A percentile compares a stretch with the other conserved stretches of the same genome.
Conservation (phyloP, 2,329 filamentous ascomycete species). For the Diaporthe humulicola region DNA sequence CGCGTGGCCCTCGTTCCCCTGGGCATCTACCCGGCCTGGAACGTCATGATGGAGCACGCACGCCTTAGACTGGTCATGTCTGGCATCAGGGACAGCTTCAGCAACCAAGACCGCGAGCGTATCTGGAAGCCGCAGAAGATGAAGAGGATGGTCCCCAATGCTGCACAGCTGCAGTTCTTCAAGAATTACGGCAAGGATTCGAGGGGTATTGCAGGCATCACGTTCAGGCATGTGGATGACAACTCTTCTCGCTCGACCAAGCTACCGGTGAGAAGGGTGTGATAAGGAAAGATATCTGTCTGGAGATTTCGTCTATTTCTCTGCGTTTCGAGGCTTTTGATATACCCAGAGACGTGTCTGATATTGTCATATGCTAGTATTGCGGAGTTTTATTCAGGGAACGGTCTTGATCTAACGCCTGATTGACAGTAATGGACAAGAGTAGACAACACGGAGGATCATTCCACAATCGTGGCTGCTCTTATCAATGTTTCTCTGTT, state of each 20-base stretch:
- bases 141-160: background rate
- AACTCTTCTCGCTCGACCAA: background rate
- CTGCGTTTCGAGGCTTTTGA: background rate
- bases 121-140: background rate
- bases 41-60: background rate
- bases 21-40: background rate
- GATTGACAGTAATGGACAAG: no score
- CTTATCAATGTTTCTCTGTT: no score
- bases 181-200: background rate
- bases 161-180: background rate
- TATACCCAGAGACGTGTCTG: background rate
- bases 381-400: no score
- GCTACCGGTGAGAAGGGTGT: background rate
- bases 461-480: no score
- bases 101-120: background rate
- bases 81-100: slow-evolving; percentile 2
- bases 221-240: background rate
- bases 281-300: background rate
- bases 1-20: background rate
- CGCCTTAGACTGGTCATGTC: background rate
- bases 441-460: no score
- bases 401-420: no score
- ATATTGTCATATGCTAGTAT: no score
- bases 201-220: background rate
- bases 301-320: background rate